Percentiles rank a stretch among this genome's conserved stretches.
These are phyloP conservation scores for Ochromonas danica DNA, from an alignment of 108 stramenopile genomes.

Conservation along the genomic window DNA sequence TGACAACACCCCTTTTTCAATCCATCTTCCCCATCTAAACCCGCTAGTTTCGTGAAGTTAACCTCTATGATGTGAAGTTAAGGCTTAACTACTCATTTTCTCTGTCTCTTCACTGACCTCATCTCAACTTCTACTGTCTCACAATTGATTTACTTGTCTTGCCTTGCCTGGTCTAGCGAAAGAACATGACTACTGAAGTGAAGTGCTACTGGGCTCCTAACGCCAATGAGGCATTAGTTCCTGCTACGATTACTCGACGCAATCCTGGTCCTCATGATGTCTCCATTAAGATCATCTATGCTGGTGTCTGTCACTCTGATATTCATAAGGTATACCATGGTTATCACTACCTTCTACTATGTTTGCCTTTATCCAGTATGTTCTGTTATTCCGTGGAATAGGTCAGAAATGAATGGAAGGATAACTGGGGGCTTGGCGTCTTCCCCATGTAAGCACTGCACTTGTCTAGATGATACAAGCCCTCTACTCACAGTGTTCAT, in stretches of 20 bases:
- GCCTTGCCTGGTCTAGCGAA: neutral
- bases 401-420: neutral
- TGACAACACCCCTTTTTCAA: too few species aligned
- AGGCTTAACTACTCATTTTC: too few species aligned
- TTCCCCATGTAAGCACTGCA: too few species aligned
- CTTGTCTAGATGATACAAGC: too few species aligned
- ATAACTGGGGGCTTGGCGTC: neutral
- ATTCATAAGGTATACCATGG: slow-evolving; percentile 20
- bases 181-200: neutral
- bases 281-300: slow-evolving; percentile 2
- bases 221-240: neutral
- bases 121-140: neutral
- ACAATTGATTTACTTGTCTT: neutral
- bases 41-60: too few species aligned
- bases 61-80: too few species aligned
- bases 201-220: too few species aligned
- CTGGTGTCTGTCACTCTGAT: slow-evolving; percentile 31
- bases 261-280: too few species aligned
- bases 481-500: too few species aligned
- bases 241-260: slow-evolving; percentile 13
- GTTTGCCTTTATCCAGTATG: neutral
- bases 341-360: neutral
- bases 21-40: too few species aligned
- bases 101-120: neutral
- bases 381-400: neutral